These are phyloP conservation scores for Blumeriella jaapii DNA, from an alignment of 2,329 filamentous ascomycete genomes.

Conservation along the genomic window DNA sequence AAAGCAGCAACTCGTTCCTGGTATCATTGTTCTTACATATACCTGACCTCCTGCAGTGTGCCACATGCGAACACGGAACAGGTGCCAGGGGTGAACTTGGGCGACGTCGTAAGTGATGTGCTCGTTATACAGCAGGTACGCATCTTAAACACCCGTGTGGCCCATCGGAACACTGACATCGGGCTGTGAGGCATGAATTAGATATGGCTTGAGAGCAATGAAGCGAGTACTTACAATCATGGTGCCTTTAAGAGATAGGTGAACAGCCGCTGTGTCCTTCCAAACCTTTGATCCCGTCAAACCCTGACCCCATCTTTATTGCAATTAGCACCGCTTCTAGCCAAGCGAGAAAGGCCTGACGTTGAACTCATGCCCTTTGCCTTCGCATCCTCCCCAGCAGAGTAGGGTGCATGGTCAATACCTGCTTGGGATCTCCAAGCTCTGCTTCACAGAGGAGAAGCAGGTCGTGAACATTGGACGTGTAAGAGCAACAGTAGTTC, in stretches of 20 bases:
- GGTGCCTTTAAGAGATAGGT: conserved; percentile 53
- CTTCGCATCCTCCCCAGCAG: conserved; percentile 53
- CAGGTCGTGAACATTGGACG: conserved; percentile 58
- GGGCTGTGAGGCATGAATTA: conserved; percentile 33
- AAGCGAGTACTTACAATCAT: conserved; percentile 46
- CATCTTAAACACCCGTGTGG: conserved; percentile 33
- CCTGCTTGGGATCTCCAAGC: conserved; percentile 63
- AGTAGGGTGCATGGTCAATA: conserved; percentile 47
- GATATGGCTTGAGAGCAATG: background rate
- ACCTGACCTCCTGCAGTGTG: too few relatives aligned
- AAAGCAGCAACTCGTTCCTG: too few relatives aligned
- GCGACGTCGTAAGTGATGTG: conserved; percentile 61
- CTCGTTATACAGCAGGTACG: conserved; percentile 56
- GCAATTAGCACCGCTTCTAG: background rate
- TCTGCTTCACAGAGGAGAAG: conserved; percentile 78
- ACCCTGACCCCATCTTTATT: conserved; percentile 60
- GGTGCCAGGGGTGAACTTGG: conserved; percentile 59
- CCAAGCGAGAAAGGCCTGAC: conserved; percentile 2
- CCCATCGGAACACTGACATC: conserved; percentile 37
- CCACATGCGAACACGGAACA: conserved; percentile 42
- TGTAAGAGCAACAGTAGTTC: conserved; percentile 55
- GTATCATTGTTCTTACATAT: too few relatives aligned
- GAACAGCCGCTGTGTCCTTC: conserved; percentile 63
- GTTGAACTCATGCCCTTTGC: conserved; percentile 36
- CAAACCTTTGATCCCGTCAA: conserved; percentile 51